Percentiles rank a stretch among this genome's conserved stretches.
phyloP scores from a whole-genome alignment of 257 asterid species.

The Scutellaria baicalensis region DNA sequence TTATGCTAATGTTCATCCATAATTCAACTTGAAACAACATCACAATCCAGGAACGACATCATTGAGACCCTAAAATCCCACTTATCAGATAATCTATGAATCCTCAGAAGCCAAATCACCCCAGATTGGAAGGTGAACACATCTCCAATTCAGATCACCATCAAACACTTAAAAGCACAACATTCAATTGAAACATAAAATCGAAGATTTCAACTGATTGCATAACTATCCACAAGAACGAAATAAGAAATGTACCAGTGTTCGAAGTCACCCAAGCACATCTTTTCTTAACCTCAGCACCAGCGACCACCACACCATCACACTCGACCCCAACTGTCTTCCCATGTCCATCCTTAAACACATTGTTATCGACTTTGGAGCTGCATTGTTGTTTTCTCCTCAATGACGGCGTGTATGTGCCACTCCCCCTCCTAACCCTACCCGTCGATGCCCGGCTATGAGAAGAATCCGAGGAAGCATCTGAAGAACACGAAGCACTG shows the following conservation, averaged over 20 bases:
- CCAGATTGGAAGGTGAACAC: not conserved
- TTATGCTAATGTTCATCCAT: not conserved
- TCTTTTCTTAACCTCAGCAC: constrained; percentile 46
- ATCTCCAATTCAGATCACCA: not conserved
- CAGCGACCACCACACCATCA: constrained; percentile 29
- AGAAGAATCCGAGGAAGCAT: constrained; percentile 72
- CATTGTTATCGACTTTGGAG: constrained; percentile 26
- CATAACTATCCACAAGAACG: not conserved
- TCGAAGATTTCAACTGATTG: not conserved
- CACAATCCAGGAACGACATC: not conserved
- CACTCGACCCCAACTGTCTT: constrained; percentile 24
- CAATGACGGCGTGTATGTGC: constrained; percentile 15
- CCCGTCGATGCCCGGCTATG: constrained; percentile 81
- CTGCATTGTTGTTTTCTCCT: constrained; percentile 41
- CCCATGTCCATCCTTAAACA: constrained; percentile 23
- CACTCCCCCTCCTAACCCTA: constrained; percentile 36
- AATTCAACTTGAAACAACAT: constrained; percentile 10
- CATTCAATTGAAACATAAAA: not conserved
- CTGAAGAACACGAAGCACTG: constrained; percentile 82
- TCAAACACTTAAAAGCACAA: not conserved
- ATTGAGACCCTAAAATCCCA: not conserved
- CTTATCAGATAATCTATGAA: not conserved
- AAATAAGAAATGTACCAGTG: constrained; percentile 51
- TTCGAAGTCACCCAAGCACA: constrained; percentile 90
- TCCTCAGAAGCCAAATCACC: not conserved